Base-by-base conservation (phyloP, 805 yeast species). In the Hanseniaspora taiwanica region DNA sequence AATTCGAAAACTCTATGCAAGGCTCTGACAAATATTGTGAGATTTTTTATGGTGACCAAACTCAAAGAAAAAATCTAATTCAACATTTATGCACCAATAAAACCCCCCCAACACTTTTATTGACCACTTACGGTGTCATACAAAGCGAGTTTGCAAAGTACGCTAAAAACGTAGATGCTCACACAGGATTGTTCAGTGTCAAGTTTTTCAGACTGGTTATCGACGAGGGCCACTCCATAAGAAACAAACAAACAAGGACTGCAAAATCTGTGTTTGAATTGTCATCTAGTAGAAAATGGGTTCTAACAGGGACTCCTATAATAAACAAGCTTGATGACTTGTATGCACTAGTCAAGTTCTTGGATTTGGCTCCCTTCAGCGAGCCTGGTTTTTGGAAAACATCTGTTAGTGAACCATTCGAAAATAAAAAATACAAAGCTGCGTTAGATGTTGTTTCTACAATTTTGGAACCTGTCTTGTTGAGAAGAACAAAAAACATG, bases 181-280 rank as follows among this genome's bases (percentile, higher is more conserved):
- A 55, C 8, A 51, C 59, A 20, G 93, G 94, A 0, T 52, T 89
- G 4, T 86, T 69, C 54, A 74, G 85, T 1, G 74, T 83, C 3
- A 71, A 75, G 35, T 89, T 79, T 54, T 77, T 80, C 49, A 66
- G 97, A 37, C 62, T 87, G 3, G 78, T 83, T 0, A 54, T 89
- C 8, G 96, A 87, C 59, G 97, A 87, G 58, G 96, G 91, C 8
- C 97, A 89, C 54, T 81, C 71, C 20, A 87, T 87, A 43, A 68
- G 94, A 52, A 87, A 86, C 55, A 66, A 87, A 50, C 63, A 71
- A 36, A 77, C 94, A 1, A 78, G 78, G 43, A 79, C 94, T 0
- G 76, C 96, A 0, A 78, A 76, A 46, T 81, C 96, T 0, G 69
- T 86, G 6, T 74, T 72, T 57, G 80, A 72, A 18, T 53, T 87